A percentile compares a stretch with the other conserved stretches of the same genome.
Evolutionary conservation across 495 filamentous ascomycete species (phyloP).

Genomic region (Trypethelium eluteriae): DNA sequence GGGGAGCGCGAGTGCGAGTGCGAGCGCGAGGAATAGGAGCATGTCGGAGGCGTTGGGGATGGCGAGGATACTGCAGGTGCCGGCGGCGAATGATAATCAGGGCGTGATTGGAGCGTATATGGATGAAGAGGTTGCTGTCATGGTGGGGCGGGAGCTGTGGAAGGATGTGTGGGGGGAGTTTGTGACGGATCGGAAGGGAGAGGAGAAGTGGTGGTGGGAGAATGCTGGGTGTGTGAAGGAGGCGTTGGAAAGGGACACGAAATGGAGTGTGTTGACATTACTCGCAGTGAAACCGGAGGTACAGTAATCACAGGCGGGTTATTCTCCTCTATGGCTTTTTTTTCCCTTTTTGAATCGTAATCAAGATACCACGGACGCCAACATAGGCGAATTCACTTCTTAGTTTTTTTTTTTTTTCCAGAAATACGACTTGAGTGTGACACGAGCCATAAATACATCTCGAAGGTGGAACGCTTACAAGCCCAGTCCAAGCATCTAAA

Average conservation of each 20-base stretch:
- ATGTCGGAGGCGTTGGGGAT: neutral
- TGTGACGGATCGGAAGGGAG: slow-evolving; percentile 17
- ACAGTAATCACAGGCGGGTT: neutral
- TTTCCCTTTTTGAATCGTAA: neutral
- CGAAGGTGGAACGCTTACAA: too few species aligned
- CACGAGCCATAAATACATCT: too few species aligned
- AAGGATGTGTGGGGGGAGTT: slow-evolving; percentile 29
- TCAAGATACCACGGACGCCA: slow-evolving; percentile 5
- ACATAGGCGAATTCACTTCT: neutral
- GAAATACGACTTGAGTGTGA: too few species aligned
- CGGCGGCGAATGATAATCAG: slow-evolving; percentile 6
- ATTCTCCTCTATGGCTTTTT: neutral
- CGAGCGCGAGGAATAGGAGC: too few species aligned
- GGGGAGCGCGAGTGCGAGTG: too few species aligned
- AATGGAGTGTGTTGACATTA: slow-evolving; percentile 8
- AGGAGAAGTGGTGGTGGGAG: slow-evolving; percentile 16
- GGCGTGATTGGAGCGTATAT: neutral
- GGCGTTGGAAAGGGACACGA: slow-evolving; percentile 23
- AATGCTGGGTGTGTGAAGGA: slow-evolving; percentile 24
- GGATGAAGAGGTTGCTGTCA: slow-evolving; percentile 22
- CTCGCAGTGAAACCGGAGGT: neutral
- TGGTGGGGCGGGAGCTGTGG: slow-evolving; percentile 30
- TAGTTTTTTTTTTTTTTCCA: neutral
- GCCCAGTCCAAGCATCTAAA: too few species aligned
- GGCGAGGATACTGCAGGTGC: slow-evolving; percentile 13